phyloP scores from a whole-genome alignment of 2,329 filamentous ascomycete genomes.

The Fusarium fujikuroi region DNA sequence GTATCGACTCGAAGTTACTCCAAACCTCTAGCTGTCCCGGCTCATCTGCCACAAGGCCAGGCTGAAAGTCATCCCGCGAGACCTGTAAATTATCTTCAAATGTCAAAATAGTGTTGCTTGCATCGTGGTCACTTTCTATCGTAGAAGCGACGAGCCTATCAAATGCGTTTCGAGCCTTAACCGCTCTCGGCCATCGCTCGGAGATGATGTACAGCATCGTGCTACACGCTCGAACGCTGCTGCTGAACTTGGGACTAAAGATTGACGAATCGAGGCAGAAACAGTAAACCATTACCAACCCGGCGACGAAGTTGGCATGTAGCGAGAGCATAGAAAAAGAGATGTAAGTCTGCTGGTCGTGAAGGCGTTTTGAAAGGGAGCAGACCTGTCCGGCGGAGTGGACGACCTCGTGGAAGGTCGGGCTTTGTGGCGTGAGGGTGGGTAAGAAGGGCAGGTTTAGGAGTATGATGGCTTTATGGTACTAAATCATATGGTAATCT shows the following conservation, averaged over 20 bases:
- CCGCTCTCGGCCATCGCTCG: not conserved
- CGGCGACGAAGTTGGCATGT: not conserved
- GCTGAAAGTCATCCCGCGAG: not conserved
- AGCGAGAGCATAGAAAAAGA: not conserved
- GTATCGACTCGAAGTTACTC: not conserved
- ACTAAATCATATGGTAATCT: not conserved
- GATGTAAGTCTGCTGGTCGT: not conserved
- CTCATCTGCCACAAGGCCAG: not conserved
- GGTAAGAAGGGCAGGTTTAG: not conserved
- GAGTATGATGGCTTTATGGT: not conserved
- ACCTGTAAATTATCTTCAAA: not conserved
- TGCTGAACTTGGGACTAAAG: not conserved
- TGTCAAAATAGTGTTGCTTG: rapidly evolving
- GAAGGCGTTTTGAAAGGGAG: not conserved
- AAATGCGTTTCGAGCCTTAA: not conserved
- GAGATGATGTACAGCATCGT: not conserved
- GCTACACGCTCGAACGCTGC: not conserved
- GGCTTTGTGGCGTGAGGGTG: not conserved
- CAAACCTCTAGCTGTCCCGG: not conserved
- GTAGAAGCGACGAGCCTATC: conserved; percentile 1
- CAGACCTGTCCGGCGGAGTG: conserved; percentile 1
- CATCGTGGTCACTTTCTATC: not conserved
- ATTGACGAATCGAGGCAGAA: not conserved
- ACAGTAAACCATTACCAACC: not conserved
- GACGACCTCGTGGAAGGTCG: not conserved